Evolutionary conservation across 1,284 basidiomycete species (phyloP), one percentile per base, ranked within the genome.

Genomic region (Peniophora sp.): DNA sequence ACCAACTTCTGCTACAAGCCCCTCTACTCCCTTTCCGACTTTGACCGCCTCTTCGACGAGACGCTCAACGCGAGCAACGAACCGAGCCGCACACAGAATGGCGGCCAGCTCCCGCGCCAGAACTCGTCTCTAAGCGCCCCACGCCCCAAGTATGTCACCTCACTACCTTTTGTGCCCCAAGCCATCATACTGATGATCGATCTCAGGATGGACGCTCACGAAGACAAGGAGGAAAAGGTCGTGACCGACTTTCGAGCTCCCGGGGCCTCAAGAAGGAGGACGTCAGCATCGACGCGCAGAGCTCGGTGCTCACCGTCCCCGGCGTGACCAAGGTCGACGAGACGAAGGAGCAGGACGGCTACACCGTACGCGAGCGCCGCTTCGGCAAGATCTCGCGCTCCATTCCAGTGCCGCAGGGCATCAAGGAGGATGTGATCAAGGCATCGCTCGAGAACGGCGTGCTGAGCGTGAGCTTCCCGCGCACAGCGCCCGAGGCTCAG

Each of bases 181-280:
- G 15, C 17, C n/a, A 3, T 10, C 10, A n/a, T 24, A 14, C 45
- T 54, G 68, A 68, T 3, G 70, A 68, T n/a, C n/a, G 15, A n/a
- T 68, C 68, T 52, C 24, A 60, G 58, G 51, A 55, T 75, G 41
- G 73, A 75, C 57, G 18, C 57, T 43, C 34, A 55, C 48, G 70
- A 72, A 52, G 59, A 68, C 48, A 51, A 58, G 8, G 62, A 69
- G 14, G 46, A 57, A 27, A 71, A 73, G 48, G 57, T 57, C 14
- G 63, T 73, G 24, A 70, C 64, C 68, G 15, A 60, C 66, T 0
- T 67, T 76, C 54, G 73, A 77, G 57, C 59, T 77, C 3, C 73
- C 75, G n/a, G 1, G 73, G 74, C 3, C 44, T 74, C 37, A 64
- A 61, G 24, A 68, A 72, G 37, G 68, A 74, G 34, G 62, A 68